Conservation (phyloP, 2,329 filamentous ascomycete genomes). For the Fusarium subtropicale region DNA sequence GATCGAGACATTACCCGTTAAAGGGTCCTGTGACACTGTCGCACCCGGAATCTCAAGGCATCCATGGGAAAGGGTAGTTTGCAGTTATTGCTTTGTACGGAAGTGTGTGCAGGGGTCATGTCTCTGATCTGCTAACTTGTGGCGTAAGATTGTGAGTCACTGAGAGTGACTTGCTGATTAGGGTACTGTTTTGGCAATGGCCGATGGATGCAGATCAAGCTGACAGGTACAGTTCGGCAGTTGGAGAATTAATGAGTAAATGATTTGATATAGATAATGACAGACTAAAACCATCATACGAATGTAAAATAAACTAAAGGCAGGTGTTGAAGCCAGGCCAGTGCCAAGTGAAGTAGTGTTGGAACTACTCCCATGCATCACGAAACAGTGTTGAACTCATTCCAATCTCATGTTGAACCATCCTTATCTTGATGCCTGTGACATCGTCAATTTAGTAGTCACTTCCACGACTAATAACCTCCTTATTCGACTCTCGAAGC, state of each 20-base stretch:
- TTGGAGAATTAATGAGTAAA: neutral
- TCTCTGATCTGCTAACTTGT: neutral
- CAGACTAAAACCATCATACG: slow-evolving; percentile 13
- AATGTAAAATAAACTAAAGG: slow-evolving; percentile 26
- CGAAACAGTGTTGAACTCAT: slow-evolving; percentile 18
- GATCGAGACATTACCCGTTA: slow-evolving; percentile 14
- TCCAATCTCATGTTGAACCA: slow-evolving; percentile 27
- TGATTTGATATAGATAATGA: slow-evolving; percentile 3
- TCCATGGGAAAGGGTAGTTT: slow-evolving; percentile 12
- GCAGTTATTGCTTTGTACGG: neutral
- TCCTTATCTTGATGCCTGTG: neutral
- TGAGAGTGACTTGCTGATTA: slow-evolving; percentile 10
- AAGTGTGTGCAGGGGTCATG: neutral
- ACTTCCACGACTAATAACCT: slow-evolving; percentile 64
- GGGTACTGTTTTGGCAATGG: slow-evolving; percentile 8
- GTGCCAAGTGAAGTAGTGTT: slow-evolving; percentile 22
- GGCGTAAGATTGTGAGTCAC: slow-evolving; percentile 23
- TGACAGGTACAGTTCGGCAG: neutral
- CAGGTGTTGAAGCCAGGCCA: slow-evolving; percentile 29
- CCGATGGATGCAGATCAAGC: neutral
- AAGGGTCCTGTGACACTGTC: slow-evolving; percentile 26
- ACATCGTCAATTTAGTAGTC: slow-evolving; percentile 57
- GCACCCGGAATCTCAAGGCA: slow-evolving; percentile 27
- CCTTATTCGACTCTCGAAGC: slow-evolving; percentile 58
- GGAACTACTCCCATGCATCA: neutral